Base-by-base conservation (phyloP, 345 rosid species). In the Luvunga scandens region DNA sequence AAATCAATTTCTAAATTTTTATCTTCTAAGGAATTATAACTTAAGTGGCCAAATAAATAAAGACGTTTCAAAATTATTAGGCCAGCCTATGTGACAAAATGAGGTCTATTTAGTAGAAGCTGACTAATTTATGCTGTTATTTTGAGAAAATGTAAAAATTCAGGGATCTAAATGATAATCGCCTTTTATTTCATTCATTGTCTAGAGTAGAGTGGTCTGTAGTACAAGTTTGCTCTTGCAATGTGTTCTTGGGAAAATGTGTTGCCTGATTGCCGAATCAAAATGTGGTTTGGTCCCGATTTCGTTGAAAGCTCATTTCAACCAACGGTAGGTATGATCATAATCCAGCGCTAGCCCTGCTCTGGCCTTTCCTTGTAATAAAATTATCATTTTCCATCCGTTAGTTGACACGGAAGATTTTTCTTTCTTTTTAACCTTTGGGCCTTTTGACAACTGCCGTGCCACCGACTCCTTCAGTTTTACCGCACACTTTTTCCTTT, bases 381-480 rank as follows among this genome's bases (percentile, higher is more conserved):
- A 34, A 66, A 66, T 53, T 53, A 14, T 53, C 22, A 14, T 53
- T 18, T 53, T 53, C 57, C 50, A 45, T 45, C 50, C 50, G 1
- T 45, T 45, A 3, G 50, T 3, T 45, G 50, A 18, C 50, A 1
- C 0, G 50, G 13, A 12, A 0, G 50, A 45, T 42, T 42, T 42
- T 10, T 2, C 50, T 13, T 42, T 42, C 16, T 0, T 42, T 42
- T 42, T 42, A 42, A 42, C 16, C 50, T 42, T 12, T 42, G 50
- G 50, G 50, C 0, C 22, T 33, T 33, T 36, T 34, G 57, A 30
- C 74, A 50, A n/a, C 50, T 12, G 50, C 50, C 50, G 4, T 10
- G 53, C 62, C 72, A 16, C 78, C 78, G 64, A 66, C 78, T 19
- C 24, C 50, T 33, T 24, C 57, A 53, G 57, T 53, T 39, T 38